A percentile compares a stretch with the other conserved stretches of the same genome.
phyloP scores from a whole-genome alignment of 2,329 filamentous ascomycete genomes.

The Xylaria sp. region DNA sequence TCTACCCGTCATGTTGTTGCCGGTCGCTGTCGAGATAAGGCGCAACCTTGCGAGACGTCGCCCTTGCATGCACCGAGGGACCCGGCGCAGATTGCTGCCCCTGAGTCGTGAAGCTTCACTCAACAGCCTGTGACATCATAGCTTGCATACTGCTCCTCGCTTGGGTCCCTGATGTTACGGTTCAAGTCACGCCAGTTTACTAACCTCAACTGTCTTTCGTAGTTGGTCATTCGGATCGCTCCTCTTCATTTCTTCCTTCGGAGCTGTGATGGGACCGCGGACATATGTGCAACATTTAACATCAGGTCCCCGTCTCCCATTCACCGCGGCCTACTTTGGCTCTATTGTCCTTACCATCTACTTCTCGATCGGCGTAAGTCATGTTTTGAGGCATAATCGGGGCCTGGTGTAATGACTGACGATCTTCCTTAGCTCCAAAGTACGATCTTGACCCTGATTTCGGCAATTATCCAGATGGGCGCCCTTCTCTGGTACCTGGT shows the following conservation, averaged over 20 bases:
- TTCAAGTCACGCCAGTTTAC: slow-evolving; percentile 10
- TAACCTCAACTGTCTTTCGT: slow-evolving; percentile 28
- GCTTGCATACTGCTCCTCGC: slow-evolving; percentile 7
- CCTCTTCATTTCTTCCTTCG: slow-evolving; percentile 88
- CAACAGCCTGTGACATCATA: slow-evolving; percentile 13
- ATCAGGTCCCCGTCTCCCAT: slow-evolving; percentile 79
- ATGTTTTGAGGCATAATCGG: not conserved
- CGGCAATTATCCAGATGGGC: slow-evolving; percentile 75
- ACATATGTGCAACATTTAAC: slow-evolving; percentile 78
- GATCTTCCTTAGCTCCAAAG: slow-evolving; percentile 61
- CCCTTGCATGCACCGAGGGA: slow-evolving; percentile 29
- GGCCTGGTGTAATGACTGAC: slow-evolving; percentile 19
- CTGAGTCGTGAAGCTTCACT: slow-evolving; percentile 23
- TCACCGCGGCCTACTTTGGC: slow-evolving; percentile 91
- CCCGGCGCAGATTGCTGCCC: slow-evolving; percentile 23
- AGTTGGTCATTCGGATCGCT: slow-evolving; percentile 94
- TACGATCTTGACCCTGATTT: slow-evolving; percentile 78
- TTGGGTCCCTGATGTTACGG: not conserved
- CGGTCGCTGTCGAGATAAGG: slow-evolving; percentile 14
- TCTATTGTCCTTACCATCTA: slow-evolving; percentile 86
- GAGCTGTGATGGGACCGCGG: slow-evolving; percentile 86
- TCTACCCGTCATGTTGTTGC: slow-evolving; percentile 9
- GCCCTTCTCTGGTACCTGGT: slow-evolving; percentile 89
- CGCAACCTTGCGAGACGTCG: slow-evolving; percentile 30
- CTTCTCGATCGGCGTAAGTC: slow-evolving; percentile 84